phyloP scores from a whole-genome alignment of 2,329 filamentous ascomycete genomes.

The Cercospora canescens region DNA sequence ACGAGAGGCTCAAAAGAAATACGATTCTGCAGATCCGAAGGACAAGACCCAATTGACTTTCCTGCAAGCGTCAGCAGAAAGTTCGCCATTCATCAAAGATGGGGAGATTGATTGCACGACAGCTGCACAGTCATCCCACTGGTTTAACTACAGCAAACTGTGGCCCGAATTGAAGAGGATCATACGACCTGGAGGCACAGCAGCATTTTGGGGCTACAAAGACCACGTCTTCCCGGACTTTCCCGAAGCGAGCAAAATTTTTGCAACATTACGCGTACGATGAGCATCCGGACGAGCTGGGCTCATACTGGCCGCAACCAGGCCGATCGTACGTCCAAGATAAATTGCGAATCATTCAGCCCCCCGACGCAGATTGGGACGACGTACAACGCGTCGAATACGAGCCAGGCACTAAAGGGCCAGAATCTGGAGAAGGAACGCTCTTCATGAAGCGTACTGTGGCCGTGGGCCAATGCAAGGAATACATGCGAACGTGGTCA shows the following conservation, averaged over 20 bases:
- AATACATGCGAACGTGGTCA: constrained; percentile 64
- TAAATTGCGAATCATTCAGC: constrained; percentile 53
- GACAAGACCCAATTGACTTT: constrained; percentile 49
- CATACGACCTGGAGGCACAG: constrained; percentile 55
- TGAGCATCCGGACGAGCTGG: constrained; percentile 50
- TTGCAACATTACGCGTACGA: constrained; percentile 60
- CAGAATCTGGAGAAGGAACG: constrained; percentile 42
- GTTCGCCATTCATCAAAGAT: constrained; percentile 49
- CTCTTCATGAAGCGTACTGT: constrained; percentile 56
- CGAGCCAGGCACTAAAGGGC: constrained; percentile 52
- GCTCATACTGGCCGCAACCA: constrained; percentile 62
- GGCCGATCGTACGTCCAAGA: constrained; percentile 58
- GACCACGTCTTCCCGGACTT: constrained; percentile 61
- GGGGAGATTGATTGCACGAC: constrained; percentile 54
- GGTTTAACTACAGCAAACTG: constrained; percentile 60
- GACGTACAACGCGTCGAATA: constrained; percentile 57
- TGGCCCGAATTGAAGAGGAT: constrained; percentile 59
- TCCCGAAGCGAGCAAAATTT: constrained; percentile 53
- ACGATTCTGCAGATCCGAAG: constrained; percentile 13
- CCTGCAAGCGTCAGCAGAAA: constrained; percentile 54
- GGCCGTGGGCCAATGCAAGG: constrained; percentile 59
- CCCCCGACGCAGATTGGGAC: constrained; percentile 54
- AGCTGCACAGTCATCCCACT: constrained; percentile 62
- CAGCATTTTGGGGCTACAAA: constrained; percentile 69
- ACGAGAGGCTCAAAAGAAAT: constrained; percentile 33